Base-by-base conservation (phyloP, 305 asterid species). In the Plantago lanceolata region DNA sequence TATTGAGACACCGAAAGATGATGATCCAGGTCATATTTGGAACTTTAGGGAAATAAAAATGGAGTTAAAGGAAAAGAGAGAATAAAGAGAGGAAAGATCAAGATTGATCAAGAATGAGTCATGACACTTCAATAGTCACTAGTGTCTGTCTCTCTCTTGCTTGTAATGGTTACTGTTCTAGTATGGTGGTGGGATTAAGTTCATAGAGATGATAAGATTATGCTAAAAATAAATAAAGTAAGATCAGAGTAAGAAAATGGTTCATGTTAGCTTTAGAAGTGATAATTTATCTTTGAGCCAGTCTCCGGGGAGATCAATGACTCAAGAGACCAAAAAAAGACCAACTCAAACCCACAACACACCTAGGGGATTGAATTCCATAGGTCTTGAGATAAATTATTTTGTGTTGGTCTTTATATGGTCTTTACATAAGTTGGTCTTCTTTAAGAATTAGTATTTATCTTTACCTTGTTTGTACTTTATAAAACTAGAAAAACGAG, bases 1-100 rank as follows among this genome's bases (percentile, higher is more conserved):
- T 19, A 40, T 12, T 28, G 17, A 19, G 35, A 55, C 35, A 55
- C 43, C 20, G 35, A 29, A 55, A 55, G 60, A 55, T 16, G 12
- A 55, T 54, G 59, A 16, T 55, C 44, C 60, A 56, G 37, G 44
- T 56, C 61, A 56, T 29, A 28, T 14, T 0, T 9, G 19, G 8
- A 28, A 21, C 29, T 56, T 29, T 14, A 15, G 20, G 19, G 19
- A 29, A 29, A 29, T 16, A 28, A 29, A 28, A 56, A 15, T 29
- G 19, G 45, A 40, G 3, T n/a, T 56, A 56, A 56, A n/a, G 61
- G 21, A 56, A 56, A 56, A 56, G 61, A 29, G 61, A 56, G 33
- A 14, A 29, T 26, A 40, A 56, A 55, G 35, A 29, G 60, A 52
- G 44, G 28, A 40, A 7, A 33, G 40, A 33, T 33, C 6, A 40